Evolutionary conservation across 208 protist species (phyloP).

Genomic region (Crithidia mellificae): DNA sequence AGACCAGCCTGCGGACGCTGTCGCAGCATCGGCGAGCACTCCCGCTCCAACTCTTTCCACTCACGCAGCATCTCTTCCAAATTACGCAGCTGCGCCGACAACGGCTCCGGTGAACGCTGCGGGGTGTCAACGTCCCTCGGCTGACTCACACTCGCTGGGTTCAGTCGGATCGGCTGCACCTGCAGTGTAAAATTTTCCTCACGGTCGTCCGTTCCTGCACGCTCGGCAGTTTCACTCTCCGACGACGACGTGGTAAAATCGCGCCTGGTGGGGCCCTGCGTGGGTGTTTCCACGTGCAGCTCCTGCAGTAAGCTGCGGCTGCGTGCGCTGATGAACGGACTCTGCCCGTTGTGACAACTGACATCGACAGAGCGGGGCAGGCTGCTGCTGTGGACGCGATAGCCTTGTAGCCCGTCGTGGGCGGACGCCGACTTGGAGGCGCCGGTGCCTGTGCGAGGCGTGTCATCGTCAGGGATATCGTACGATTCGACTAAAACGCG

Average conservation of each 20-base stretch:
- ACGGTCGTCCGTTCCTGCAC: not conserved
- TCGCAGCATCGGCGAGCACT: constrained; percentile 31
- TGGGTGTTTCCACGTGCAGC: not conserved
- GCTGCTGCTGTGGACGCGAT: not conserved
- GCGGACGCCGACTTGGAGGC: not conserved
- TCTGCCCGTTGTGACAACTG: constrained; percentile 3
- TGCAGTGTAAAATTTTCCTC: not conserved
- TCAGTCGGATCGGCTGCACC: not conserved
- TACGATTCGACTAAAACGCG: constrained; percentile 18
- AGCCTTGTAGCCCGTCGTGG: not conserved
- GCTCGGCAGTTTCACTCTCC: not conserved
- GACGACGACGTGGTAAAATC: not conserved
- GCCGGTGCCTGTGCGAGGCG: not conserved
- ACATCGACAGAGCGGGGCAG: not conserved
- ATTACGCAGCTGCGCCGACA: constrained; percentile 35
- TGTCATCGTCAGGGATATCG: not conserved
- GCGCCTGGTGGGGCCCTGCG: not conserved
- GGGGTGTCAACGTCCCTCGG: not conserved
- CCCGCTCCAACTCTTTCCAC: constrained; percentile 53
- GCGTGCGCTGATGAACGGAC: constrained; percentile 4
- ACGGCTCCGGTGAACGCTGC: constrained; percentile 6
- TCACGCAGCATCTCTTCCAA: constrained; percentile 49
- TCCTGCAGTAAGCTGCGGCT: constrained; percentile 21
- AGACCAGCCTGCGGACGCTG: not conserved
- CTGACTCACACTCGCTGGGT: not conserved